Conservation (phyloP, 371 early-diverging fungal genomes). For the Rhizopus stolonifer region DNA sequence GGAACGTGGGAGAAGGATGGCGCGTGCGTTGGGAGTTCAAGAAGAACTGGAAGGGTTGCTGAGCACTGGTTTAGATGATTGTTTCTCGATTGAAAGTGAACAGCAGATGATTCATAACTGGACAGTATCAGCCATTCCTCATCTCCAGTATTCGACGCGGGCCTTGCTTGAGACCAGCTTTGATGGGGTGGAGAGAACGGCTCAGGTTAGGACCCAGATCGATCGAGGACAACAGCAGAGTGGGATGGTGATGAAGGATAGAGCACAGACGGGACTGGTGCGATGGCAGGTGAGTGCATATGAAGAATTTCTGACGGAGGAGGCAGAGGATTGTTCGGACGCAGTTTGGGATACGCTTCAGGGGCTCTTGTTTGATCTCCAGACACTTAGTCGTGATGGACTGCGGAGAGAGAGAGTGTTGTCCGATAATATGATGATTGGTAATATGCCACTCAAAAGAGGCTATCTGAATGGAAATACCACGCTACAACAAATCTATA, state of each 20-base stretch:
- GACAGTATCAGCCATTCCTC: slow-evolving; percentile 36
- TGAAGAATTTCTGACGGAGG: slow-evolving; percentile 28
- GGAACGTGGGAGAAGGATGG: slow-evolving; percentile 35
- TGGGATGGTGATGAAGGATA: slow-evolving; percentile 44
- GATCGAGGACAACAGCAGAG: slow-evolving; percentile 23
- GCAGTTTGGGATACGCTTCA: slow-evolving; percentile 47
- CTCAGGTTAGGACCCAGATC: slow-evolving; percentile 43
- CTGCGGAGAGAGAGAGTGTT: slow-evolving; percentile 22
- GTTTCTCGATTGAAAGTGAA: slow-evolving; percentile 32
- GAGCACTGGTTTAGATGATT: slow-evolving; percentile 11
- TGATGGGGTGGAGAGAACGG: slow-evolving; percentile 13
- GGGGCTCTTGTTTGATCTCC: slow-evolving; percentile 40
- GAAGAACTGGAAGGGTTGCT: slow-evolving; percentile 22
- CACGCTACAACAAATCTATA: slow-evolving; percentile 32
- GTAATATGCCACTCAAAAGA: slow-evolving; percentile 42
- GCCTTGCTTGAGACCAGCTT: slow-evolving; percentile 37
- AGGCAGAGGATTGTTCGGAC: slow-evolving; percentile 13
- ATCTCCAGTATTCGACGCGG: slow-evolving; percentile 40
- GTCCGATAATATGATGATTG: slow-evolving; percentile 44
- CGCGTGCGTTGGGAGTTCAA: slow-evolving; percentile 28
- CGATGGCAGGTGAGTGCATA: slow-evolving; percentile 42
- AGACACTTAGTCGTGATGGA: slow-evolving; percentile 20
- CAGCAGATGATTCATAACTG: slow-evolving; percentile 47
- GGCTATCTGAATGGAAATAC: slow-evolving; percentile 30
- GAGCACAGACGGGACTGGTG: slow-evolving; percentile 39